Base-by-base conservation (phyloP, 2,329 filamentous ascomycete species). In the Colletotrichum lini region DNA sequence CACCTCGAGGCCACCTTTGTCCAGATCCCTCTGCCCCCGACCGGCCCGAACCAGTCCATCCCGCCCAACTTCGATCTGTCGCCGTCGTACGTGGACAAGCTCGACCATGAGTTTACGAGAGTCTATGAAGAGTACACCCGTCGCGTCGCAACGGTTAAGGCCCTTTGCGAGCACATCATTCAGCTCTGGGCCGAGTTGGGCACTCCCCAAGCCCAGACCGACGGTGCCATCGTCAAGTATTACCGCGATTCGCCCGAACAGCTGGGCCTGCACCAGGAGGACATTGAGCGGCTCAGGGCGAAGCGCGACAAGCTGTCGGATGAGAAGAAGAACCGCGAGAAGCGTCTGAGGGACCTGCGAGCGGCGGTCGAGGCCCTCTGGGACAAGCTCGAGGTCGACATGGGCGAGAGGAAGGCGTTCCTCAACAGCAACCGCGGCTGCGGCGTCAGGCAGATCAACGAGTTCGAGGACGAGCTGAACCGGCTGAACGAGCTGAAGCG, bases 121-220 rank as follows among this genome's bases (percentile, higher is more conserved):
- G 94, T 99, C 23, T 98, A 98, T 82, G 95, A 98, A 78, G 97
- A 99, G 84, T 99, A 98, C 82, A 94, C 92, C 53, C 93, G 91
- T 75, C 93, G 96, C 58, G 87, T 98, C 54, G 88, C 89, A 40
- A 90, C 89, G 0, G 95, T 98, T 16, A 91, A 94, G 80, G 83
- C 90, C 23, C 82, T 94, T 3, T 91, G 91, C 50, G 93, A 98
- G 77, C 91, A 96, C 73, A 96, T 98, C 71, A 96, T 99, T 77
- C 93, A 94, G 76, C 88, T 99, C 0, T 99, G 96, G 95, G 96
- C 94, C 0, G 96, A 99, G 81, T 90, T 99, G 12, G 96, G 96
- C 53, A 97, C 94, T 1, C 95, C 96, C 0, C 95, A 98, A 79
- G 94, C 93, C 38, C 96, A 98, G 80, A 97, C 96, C 18, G 96